Base-by-base conservation (phyloP, 768 basidiomycete species). In the Leucosporidium scottii region DNA sequence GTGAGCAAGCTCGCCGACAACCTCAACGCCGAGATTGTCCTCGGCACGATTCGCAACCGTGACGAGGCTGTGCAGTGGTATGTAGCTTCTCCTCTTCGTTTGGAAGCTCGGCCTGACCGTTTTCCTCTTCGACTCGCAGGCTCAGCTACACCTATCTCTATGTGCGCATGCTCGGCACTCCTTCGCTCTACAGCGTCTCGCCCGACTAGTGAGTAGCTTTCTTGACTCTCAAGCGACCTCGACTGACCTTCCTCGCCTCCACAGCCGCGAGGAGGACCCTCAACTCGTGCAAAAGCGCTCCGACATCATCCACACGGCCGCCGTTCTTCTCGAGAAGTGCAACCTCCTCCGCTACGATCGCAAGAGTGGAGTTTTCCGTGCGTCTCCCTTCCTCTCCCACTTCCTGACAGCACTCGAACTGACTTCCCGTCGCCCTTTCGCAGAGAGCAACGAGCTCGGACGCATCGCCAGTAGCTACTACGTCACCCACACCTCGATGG, bases 61-160 rank as follows among this genome's bases (percentile, higher is more conserved):
- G 93, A 98, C 75, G 94, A 98, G 76, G 96, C 92, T 9, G 93
- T 97, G 2, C 91, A 96, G 76, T 98, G 93, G 94, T 97, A 93
- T 78, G 77, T 93, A 88, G 91, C n/a, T 5, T 47, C 25, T 4
- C 59, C n/a, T 9, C 20, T 25, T 5, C 10, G 31, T 8, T 25
- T 1, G 0, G 25, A n/a, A 21, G n/a, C 2, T 20, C 17, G 10
- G 3, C n/a, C 57, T 54, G 34, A 34, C 9, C 12, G n/a, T 25
- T 18, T 31, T 67, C n/a, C 12, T 17, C 34, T n/a, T 12, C 30
- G 12, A 28, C 58, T 36, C 6, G 63, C 72, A 25, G 20, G 57
- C 53, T 62, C 55, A 63, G 59, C 21, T 58, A 69, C 67, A 72
- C 75, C 65, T 76, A 23, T 69, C 61, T 93, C 59, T 96, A 94